Evolutionary conservation across 768 basidiomycete genomes (phyloP).

Genomic region (Psilocybe subaeruginosa): DNA sequence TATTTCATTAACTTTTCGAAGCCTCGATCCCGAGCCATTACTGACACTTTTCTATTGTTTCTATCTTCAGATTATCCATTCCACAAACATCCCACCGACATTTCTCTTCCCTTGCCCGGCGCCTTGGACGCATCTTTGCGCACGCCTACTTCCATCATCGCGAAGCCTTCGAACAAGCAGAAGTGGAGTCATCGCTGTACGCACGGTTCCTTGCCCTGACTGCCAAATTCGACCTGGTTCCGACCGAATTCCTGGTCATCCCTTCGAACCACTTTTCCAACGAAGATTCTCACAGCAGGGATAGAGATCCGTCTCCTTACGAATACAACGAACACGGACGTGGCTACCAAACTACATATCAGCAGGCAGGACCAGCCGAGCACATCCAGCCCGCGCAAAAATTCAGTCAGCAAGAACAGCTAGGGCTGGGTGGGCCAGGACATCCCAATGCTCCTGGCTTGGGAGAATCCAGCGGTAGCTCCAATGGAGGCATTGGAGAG

Average conservation of each 20-base stretch:
- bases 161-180: slow-evolving; percentile 87
- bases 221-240: slow-evolving; percentile 79
- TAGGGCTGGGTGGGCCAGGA: slow-evolving; percentile 8
- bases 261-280: slow-evolving; percentile 41
- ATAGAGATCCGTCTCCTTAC: slow-evolving; percentile 30
- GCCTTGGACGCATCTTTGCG: slow-evolving; percentile 93
- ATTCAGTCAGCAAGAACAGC: slow-evolving; percentile 10
- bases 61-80: slow-evolving; percentile 67
- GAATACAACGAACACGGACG: slow-evolving; percentile 8
- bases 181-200: slow-evolving; percentile 89
- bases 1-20: no score
- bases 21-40: no score
- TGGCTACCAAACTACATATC: neutral
- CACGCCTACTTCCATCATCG: slow-evolving; percentile 97
- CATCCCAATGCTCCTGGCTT: slow-evolving; percentile 6
- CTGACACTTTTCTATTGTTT: neutral
- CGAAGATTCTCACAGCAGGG: slow-evolving; percentile 21
- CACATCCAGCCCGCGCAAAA: neutral
- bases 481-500: slow-evolving; percentile 17
- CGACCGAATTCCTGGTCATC: slow-evolving; percentile 82
- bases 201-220: slow-evolving; percentile 88
- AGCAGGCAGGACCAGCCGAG: slow-evolving; percentile 5
- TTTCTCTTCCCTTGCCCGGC: slow-evolving; percentile 86
- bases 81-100: slow-evolving; percentile 82
- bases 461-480: neutral